These are phyloP conservation scores for Stellera chamaejasme DNA, from an alignment of 345 rosid species.

Conservation along the genomic window DNA sequence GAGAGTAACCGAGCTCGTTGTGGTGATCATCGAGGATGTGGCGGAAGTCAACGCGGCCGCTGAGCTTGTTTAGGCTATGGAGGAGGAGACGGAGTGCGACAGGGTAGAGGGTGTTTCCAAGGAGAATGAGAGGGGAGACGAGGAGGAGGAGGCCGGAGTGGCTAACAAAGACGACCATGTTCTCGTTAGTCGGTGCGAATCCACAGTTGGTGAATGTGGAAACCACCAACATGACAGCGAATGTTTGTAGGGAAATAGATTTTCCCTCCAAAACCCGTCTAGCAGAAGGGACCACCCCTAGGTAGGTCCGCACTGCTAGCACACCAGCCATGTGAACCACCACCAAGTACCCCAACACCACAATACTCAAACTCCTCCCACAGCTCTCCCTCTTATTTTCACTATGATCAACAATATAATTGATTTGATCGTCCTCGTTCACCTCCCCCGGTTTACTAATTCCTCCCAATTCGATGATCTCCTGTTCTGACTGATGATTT, in stretches of 20 bases:
- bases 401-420: not conserved
- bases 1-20: slow-evolving; percentile 30
- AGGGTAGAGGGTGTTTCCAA: slow-evolving; percentile 59
- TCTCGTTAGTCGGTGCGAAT: slow-evolving; percentile 66
- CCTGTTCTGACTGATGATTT: not conserved
- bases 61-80: slow-evolving; percentile 31
- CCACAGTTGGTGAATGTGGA: slow-evolving; percentile 61
- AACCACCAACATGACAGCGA: slow-evolving; percentile 42
- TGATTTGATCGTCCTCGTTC: not conserved
- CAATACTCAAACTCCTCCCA: slow-evolving; percentile 19
- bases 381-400: slow-evolving; percentile 10
- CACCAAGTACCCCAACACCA: slow-evolving; percentile 39
- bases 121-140: slow-evolving; percentile 37
- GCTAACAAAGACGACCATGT: slow-evolving; percentile 46
- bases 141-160: slow-evolving; percentile 49
- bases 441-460: slow-evolving; percentile 2
- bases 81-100: slow-evolving; percentile 23
- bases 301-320: slow-evolving; percentile 23
- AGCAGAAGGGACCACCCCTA: slow-evolving; percentile 27
- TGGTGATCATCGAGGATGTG: slow-evolving; percentile 29
- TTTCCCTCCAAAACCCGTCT: slow-evolving; percentile 29
- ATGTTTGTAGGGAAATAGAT: slow-evolving; percentile 26
- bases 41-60: slow-evolving; percentile 22
- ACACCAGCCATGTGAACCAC: slow-evolving; percentile 30
- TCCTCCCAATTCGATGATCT: slow-evolving; percentile 4